Evolutionary conservation across 2,329 filamentous ascomycete genomes (phyloP), one percentile per base, ranked within the genome.

Genomic region (Fusarium sacchari): DNA sequence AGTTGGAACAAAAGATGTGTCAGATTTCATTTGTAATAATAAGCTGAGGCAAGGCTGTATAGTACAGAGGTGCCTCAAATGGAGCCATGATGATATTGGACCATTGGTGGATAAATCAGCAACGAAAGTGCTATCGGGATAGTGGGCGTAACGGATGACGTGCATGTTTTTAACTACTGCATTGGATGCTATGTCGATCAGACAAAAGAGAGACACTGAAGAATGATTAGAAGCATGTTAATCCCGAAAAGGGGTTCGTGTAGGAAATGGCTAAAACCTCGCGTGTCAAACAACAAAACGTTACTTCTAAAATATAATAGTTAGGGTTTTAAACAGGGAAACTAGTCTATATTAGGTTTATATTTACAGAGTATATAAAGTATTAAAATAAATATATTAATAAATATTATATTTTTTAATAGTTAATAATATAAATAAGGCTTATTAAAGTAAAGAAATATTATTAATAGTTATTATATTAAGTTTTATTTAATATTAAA

Each of bases 171-270:
- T 7, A 4, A 26, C n/a, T 9, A 30, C 24, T 11, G 37, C 56
- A 22, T 28, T 26, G 26, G 36, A 7, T 18, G 7, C 18, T 22
- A 12, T 34, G 13, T 10, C 9, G 26, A n/a, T 18, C 32, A 7
- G n/a, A 24, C 4, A 36, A 11, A 24, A 34, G 12, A 24, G 15
- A 17, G 6, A 37, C 24, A 64, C 52, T 22, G 22, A 55, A 22
- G 62, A 42, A 63, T 52, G n/a, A 37, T 44, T n/a, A 61, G 40
- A 28, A 67, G 53, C 14, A 63, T 56, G 30, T 42, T 60, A 26
- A 70, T 53, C 36, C 67, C 49, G 22, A 64, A 46, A 59, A 67
- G 60, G 40, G 72, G 68, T 12, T 44, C 36, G 55, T 63, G 57
- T 40, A 70, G 36, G 11, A 52, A 64, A 52, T 60, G 52, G 20